phyloP scores from a whole-genome alignment of 2,329 filamentous ascomycete genomes.

The Botrytis porri region DNA sequence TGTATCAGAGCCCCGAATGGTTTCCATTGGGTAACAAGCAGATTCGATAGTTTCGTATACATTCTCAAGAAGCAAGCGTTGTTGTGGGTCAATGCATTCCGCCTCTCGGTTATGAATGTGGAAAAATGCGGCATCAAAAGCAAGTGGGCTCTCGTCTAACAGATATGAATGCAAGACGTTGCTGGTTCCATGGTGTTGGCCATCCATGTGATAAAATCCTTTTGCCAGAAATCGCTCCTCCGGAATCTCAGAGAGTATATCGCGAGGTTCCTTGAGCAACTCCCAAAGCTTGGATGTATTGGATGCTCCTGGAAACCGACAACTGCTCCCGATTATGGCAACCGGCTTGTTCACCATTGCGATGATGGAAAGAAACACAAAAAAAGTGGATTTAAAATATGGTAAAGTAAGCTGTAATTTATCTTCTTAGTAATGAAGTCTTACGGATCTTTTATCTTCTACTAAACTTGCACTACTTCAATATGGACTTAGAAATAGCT shows the following conservation, averaged over 20 bases:
- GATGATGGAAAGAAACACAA: too few species aligned
- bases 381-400: too few species aligned
- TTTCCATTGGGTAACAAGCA: background rate
- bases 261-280: constrained; percentile 31
- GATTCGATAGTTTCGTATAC: constrained; percentile 33
- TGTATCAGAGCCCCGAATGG: background rate
- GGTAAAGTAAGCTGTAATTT: too few species aligned
- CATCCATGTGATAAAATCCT: constrained; percentile 37
- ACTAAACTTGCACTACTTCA: too few species aligned
- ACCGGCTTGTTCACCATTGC: too few species aligned
- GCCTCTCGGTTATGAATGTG: constrained; percentile 31
- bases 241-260: constrained; percentile 31
- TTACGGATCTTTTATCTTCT: too few species aligned
- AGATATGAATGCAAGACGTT: too few species aligned
- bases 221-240: constrained; percentile 44
- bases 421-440: too few species aligned
- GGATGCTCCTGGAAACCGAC: constrained; percentile 19
- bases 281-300: constrained; percentile 38
- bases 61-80: constrained; percentile 31
- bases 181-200: constrained; percentile 27
- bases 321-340: too few species aligned
- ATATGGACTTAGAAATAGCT: too few species aligned
- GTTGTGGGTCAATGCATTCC: constrained; percentile 35
- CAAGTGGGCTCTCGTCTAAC: too few species aligned
- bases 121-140: constrained; percentile 41